phyloP scores from a whole-genome alignment of 306 rosid species.

The Cercis canadensis region DNA sequence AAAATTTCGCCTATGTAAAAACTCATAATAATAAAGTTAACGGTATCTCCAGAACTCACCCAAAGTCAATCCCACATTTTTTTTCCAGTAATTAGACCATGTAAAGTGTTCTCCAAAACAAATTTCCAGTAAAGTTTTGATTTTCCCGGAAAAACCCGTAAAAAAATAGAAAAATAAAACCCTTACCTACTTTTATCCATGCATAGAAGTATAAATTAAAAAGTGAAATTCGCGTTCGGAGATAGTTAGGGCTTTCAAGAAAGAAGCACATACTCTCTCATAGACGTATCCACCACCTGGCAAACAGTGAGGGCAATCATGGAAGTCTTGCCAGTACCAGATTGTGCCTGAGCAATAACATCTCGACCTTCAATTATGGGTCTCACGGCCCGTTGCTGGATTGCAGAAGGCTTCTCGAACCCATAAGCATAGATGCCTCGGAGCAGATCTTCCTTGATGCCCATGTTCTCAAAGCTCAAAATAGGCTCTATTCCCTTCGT shows the following conservation, averaged over 20 bases:
- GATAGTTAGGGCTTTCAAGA: not conserved
- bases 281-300: constrained; percentile 79
- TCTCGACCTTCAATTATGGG: constrained; percentile 96
- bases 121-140: too few relatives aligned
- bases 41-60: too few relatives aligned
- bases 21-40: too few relatives aligned
- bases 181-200: not conserved
- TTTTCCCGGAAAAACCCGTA: too few relatives aligned
- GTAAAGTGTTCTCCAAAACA: too few relatives aligned
- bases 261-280: constrained; percentile 66
- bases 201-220: not conserved
- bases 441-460: constrained; percentile 83
- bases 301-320: constrained; percentile 98
- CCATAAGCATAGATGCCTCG: constrained; percentile 93
- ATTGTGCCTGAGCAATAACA: constrained; percentile 98
- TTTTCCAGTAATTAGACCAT: too few relatives aligned
- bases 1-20: too few relatives aligned
- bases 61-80: too few relatives aligned
- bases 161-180: not conserved
- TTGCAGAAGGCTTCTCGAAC: constrained; percentile 97
- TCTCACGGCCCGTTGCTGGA: constrained; percentile 92
- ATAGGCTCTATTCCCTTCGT: constrained; percentile 87
- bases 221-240: not conserved
- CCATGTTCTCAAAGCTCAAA: constrained; percentile 88
- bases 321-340: constrained; percentile 97